Evolutionary conservation across 352 stramenopile species (phyloP), one percentile per base, ranked within the genome.

Genomic region (Globisporangium sylvaticum): DNA sequence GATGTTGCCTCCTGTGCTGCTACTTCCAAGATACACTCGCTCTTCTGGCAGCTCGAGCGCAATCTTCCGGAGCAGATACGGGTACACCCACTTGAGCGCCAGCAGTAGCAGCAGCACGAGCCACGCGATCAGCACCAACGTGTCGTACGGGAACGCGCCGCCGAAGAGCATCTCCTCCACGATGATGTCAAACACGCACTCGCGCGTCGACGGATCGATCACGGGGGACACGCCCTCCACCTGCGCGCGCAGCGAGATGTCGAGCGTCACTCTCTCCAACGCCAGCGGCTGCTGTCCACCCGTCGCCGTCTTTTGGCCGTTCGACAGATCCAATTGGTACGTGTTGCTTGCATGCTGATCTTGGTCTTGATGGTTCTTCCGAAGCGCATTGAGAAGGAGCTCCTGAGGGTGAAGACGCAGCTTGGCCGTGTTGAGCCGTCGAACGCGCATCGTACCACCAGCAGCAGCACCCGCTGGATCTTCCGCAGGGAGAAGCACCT

Each of bases 101-200:
- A 77, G 34, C 53, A 63, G 31, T 3, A 91, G 57, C 31, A 88
- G 53, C 5, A 87, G 3, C 14, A 86, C 8, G 7, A 91, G 58
- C 82, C 84, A 91, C 39, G 56, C 78, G 14, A 89, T 77, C 2
- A 92, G 70, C 42, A 80, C 65, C 10, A 92, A 59, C 29, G 84
- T 87, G 37, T 82, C 56, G 60, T 64, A 75, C 2, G 84, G 84
- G 32, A 90, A 85, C 29, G 75, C 78, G n/a, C 58, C 73, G 12
- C 71, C 68, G 14, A 89, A 46, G 29, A 91, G 68, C 65, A 92
- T 73, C 62, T 92, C 78, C 55, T 92, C 84, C 22, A 92, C 81
- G 14, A 90, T 76, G 65, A 92, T 87, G 65, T 91, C 83, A 56
- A 89, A 91, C 31, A 87, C 76, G 64, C 82, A 92, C 55, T 80